phyloP scores from a whole-genome alignment of 2,329 filamentous ascomycete species.

The Aspergillus glaucus region DNA sequence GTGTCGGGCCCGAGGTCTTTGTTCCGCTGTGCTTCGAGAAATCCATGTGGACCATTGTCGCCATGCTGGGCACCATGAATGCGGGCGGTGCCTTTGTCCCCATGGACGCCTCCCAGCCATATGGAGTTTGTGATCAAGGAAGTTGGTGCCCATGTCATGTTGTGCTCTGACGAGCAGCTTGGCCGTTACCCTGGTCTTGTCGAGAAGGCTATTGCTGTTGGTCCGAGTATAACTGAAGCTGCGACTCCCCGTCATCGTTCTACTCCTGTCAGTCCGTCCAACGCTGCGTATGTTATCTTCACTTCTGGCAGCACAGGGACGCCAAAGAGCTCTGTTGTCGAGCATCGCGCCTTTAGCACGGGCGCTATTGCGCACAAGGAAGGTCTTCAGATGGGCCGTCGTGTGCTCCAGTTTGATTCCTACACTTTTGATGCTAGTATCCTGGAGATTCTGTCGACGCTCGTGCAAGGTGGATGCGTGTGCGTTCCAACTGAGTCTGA shows the following conservation, averaged over 20 bases:
- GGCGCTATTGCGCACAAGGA: slow-evolving; percentile 44
- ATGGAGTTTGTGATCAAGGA: not conserved
- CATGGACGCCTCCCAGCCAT: slow-evolving; percentile 1
- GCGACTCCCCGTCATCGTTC: slow-evolving; percentile 1
- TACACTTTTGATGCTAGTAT: slow-evolving; percentile 34
- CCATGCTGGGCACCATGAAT: slow-evolving; percentile 3
- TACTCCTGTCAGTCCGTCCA: slow-evolving; percentile 4
- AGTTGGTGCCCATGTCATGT: not conserved
- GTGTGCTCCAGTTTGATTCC: slow-evolving; percentile 29
- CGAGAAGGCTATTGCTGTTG: slow-evolving; percentile 13
- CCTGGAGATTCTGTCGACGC: slow-evolving; percentile 14
- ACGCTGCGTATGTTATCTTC: slow-evolving; percentile 50
- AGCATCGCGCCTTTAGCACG: slow-evolving; percentile 49
- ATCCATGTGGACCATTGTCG: not conserved
- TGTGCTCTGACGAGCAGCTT: slow-evolving; percentile 6
- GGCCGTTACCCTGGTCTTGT: slow-evolving; percentile 14
- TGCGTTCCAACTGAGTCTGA: slow-evolving; percentile 46
- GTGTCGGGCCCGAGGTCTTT: slow-evolving; percentile 9
- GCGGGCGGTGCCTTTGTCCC: slow-evolving; percentile 1
- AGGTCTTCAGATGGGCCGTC: slow-evolving; percentile 41
- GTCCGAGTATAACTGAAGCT: slow-evolving; percentile 5
- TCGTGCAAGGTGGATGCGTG: slow-evolving; percentile 12
- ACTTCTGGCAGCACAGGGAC: slow-evolving; percentile 26
- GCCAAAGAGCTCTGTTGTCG: slow-evolving; percentile 52
- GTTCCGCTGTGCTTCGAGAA: slow-evolving; percentile 3